Evolutionary conservation across 2,329 filamentous ascomycete genomes (phyloP).

Genomic region (Colletotrichum sp.): DNA sequence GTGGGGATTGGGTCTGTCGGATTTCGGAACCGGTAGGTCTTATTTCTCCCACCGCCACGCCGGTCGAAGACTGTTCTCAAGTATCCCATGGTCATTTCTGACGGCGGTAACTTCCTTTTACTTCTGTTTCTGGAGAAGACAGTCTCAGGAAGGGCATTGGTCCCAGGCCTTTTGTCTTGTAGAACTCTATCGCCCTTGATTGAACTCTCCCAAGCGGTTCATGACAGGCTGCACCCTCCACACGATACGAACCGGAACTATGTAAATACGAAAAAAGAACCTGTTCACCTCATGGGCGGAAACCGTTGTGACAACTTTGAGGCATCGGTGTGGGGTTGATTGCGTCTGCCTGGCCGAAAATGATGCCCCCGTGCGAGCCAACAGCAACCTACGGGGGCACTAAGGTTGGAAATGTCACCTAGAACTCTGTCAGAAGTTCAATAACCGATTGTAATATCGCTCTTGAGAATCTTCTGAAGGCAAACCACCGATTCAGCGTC

Average conservation of each 20-base stretch:
- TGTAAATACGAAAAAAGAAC: background rate
- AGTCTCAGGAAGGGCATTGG: background rate
- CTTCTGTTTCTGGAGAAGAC: background rate
- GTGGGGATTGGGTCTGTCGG: background rate
- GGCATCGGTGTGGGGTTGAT: background rate
- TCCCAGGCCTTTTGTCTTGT: background rate
- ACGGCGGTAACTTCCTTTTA: background rate
- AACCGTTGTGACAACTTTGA: background rate
- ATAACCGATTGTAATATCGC: background rate
- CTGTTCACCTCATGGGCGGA: background rate
- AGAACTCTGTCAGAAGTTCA: background rate
- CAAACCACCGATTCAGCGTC: background rate
- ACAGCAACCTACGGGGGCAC: background rate
- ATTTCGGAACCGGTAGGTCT: background rate
- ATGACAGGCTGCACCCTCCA: background rate
- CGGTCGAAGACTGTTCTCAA: background rate
- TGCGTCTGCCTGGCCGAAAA: background rate
- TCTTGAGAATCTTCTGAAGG: fast-evolving
- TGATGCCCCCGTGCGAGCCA: background rate
- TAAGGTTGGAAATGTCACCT: background rate
- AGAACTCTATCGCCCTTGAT: background rate
- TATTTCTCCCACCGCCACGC: background rate
- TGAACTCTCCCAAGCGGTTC: background rate
- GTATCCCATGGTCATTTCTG: background rate
- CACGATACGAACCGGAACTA: background rate